Base-by-base conservation (phyloP, 2,329 filamentous ascomycete genomes). In the Aspergillus sp. region DNA sequence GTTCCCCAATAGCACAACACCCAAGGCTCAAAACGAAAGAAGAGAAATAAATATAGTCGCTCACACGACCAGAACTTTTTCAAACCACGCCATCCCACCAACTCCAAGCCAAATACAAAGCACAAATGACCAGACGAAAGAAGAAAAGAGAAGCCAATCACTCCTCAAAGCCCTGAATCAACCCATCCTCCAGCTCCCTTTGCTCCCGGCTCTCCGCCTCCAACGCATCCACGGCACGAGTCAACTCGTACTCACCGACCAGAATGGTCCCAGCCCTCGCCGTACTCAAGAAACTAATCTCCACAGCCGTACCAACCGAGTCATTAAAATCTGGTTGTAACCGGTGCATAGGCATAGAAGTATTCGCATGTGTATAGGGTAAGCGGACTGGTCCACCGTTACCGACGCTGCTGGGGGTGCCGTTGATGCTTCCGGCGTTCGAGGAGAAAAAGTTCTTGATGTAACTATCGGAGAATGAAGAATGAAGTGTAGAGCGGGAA, bases 211-310 rank as follows among this genome's bases (percentile, higher is more conserved):
- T 67, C 44, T 68, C 70, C 4, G 61, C 64, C 10, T 72, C 66
- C 61, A 96, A 67, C 5, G 88, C 88, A 42, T 80, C 78, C 57
- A 96, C 73, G 0, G 88, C 90, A 49, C 80, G 80, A n/a, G 77
- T 74, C 41, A 90, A 75, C 62, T 91, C 86, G 57, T 85, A 81
- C 53, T 85, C 80, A 3, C 83, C 81, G 35, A 97, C 80, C 61
- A 97, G 90, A 7, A 97, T 91, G 4, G 89, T 90, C 1, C 91
- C 91, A 0, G 90, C 89, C 38, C 85, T 80, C 4, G 89, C 90
- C 0, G 91, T 97, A 51, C 86, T 93, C 53, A 97, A 74, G 66
- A 96, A 97, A 49, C 86, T 91, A 69, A 97, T 83, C 65, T 96
- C 90, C 1, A 88, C 81, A 10, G 37, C 7, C 1, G 63, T 69